These are phyloP conservation scores for Auricularia auricula-judae DNA, from an alignment of 768 basidiomycete genomes.

Conservation along the genomic window DNA sequence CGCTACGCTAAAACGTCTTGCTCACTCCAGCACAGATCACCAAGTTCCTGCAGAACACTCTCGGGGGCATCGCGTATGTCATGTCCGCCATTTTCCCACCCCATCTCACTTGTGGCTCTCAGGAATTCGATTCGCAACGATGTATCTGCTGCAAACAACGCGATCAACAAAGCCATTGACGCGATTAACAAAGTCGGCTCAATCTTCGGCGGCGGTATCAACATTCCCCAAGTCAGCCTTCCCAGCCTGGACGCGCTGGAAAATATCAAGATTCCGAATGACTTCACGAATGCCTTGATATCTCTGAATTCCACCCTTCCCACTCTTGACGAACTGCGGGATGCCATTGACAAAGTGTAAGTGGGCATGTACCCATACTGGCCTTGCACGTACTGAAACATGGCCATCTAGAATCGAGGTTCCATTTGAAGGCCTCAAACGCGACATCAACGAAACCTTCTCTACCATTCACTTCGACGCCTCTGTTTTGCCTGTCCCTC, in stretches of 20 bases:
- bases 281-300: slow-evolving; percentile 62
- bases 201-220: slow-evolving; percentile 43
- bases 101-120: not conserved
- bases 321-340: slow-evolving; percentile 61
- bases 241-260: slow-evolving; percentile 65
- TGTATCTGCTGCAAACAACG: slow-evolving; percentile 54
- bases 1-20: too few species aligned
- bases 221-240: slow-evolving; percentile 58
- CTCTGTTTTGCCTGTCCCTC: slow-evolving; percentile 66
- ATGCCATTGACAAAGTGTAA: slow-evolving; percentile 55
- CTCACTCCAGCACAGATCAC: slow-evolving; percentile 43
- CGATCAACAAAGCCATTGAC: slow-evolving; percentile 50
- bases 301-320: slow-evolving; percentile 75
- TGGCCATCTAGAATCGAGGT: slow-evolving; percentile 48
- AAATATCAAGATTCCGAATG: slow-evolving; percentile 70
- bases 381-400: slow-evolving; percentile 2
- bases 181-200: slow-evolving; percentile 71
- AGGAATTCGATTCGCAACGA: slow-evolving; percentile 52
- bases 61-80: slow-evolving; percentile 46
- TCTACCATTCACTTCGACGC: slow-evolving; percentile 59
- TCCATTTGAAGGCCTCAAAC: slow-evolving; percentile 81
- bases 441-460: slow-evolving; percentile 84
- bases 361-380: slow-evolving; percentile 17
- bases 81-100: not conserved
- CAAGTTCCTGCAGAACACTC: slow-evolving; percentile 46